A percentile compares a stretch with the other conserved stretches of the same genome.
Evolutionary conservation across 139 green algal genomes (phyloP).

Genomic region (Chlamydomonas sp.): DNA sequence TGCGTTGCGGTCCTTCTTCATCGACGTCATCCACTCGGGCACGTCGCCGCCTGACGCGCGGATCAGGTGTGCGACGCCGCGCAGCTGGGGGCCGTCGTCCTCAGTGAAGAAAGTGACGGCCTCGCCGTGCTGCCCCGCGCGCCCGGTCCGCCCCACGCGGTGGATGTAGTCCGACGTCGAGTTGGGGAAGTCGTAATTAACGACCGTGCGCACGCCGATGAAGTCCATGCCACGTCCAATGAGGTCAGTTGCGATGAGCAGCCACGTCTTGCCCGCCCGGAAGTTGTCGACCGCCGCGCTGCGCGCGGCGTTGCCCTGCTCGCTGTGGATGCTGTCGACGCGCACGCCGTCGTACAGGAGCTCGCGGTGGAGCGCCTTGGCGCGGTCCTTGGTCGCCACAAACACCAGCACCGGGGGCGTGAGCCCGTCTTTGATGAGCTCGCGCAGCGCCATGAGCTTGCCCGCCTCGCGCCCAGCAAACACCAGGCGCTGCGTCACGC

Average conservation of each 20-base stretch:
- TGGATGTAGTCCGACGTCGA: conserved; percentile 88
- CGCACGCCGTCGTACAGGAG: conserved; percentile 78
- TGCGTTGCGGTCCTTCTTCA: conserved; percentile 32
- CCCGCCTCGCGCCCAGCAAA: conserved; percentile 88
- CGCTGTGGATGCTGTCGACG: conserved; percentile 75
- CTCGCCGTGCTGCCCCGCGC: conserved; percentile 44
- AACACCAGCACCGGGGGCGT: conserved; percentile 88
- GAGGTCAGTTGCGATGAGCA: conserved; percentile 93
- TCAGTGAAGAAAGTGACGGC: conserved; percentile 86
- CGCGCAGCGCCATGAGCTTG: conserved; percentile 84
- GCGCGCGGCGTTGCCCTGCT: conserved; percentile 53
- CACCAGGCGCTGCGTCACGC: conserved; percentile 78
- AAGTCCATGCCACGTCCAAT: conserved; percentile 89
- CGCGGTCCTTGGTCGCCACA: conserved; percentile 79
- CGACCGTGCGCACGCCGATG: conserved; percentile 79
- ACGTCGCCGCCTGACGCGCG: conserved; percentile 57
- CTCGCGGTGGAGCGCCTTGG: conserved; percentile 68
- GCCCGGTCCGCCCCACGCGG: conserved; percentile 74
- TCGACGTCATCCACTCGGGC: conserved; percentile 65
- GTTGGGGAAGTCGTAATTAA: conserved; percentile 94
- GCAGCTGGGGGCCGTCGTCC: conserved; percentile 56
- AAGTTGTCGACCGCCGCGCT: conserved; percentile 70
- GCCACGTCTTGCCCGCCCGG: conserved; percentile 65
- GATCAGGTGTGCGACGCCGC: conserved; percentile 67
- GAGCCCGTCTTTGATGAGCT: conserved; percentile 74